Conservation (phyloP, 768 basidiomycete genomes). For the Pleurotus ostreatus region DNA sequence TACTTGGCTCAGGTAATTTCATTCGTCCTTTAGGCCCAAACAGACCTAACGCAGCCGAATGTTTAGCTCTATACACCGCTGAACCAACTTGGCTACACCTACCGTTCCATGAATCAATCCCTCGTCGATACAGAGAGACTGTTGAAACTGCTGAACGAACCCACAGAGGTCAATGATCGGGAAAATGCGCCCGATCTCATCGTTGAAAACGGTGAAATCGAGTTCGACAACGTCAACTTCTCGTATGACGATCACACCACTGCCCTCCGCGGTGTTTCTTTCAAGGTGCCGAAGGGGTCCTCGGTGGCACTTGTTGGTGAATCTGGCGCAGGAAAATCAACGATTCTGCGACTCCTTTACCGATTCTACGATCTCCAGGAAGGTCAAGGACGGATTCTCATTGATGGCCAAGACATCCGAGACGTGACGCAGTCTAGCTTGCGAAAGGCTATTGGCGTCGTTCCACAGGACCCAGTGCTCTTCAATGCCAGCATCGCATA, state of each 20-base stretch:
- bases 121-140: constrained; percentile 84
- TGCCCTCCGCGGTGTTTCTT: constrained; percentile 76
- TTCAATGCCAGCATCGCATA: constrained; percentile 71
- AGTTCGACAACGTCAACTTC: constrained; percentile 88
- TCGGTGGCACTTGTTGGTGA: constrained; percentile 90
- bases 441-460: constrained; percentile 80
- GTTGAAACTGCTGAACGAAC: constrained; percentile 74
- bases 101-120: constrained; percentile 72
- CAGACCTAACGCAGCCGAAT: background rate
- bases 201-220: constrained; percentile 73
- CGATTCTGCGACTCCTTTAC: constrained; percentile 83
- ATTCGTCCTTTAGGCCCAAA: no score
- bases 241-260: constrained; percentile 73
- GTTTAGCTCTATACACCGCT: constrained; percentile 66
- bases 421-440: constrained; percentile 81
- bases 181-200: constrained; percentile 71
- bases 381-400: constrained; percentile 74
- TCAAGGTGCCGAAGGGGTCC: constrained; percentile 82
- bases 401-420: constrained; percentile 84
- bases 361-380: constrained; percentile 87
- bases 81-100: constrained; percentile 74
- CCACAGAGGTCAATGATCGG: constrained; percentile 80
- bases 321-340: constrained; percentile 79
- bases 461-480: constrained; percentile 80
- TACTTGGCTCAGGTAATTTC: constrained; percentile 67